Evolutionary conservation across 2,329 filamentous ascomycete species (phyloP).

Genomic region (Fusarium sublunatum): DNA sequence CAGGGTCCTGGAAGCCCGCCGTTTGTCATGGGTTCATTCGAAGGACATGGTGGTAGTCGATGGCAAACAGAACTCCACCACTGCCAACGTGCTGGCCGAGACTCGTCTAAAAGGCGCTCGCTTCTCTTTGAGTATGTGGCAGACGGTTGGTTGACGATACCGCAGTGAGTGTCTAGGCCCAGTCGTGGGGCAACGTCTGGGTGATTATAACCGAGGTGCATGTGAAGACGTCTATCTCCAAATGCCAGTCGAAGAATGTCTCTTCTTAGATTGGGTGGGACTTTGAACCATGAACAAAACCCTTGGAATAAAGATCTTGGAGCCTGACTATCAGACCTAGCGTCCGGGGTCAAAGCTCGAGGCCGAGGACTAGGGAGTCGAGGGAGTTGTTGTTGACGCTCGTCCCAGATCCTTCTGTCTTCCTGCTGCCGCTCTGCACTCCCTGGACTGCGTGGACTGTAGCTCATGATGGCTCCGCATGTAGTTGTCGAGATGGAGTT

Average conservation of each 20-base stretch:
- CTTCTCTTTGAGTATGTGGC: background rate
- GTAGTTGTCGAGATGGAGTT: background rate
- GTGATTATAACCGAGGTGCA: constrained; percentile 2
- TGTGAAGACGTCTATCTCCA: constrained; percentile 5
- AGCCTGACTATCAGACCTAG: background rate
- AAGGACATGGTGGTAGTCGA: constrained; percentile 5
- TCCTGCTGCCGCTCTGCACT: too few species aligned
- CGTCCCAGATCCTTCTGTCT: too few species aligned
- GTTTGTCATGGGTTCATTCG: constrained; percentile 7
- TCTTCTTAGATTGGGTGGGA: constrained; percentile 8
- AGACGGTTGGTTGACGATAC: constrained; percentile 2
- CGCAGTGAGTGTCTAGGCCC: background rate
- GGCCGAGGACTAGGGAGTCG: too few species aligned
- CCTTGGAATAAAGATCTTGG: too few species aligned
- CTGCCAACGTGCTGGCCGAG: constrained; percentile 2
- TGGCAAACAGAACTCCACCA: constrained; percentile 16
- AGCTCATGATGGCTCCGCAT: background rate
- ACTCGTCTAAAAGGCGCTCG: background rate
- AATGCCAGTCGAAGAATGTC: constrained; percentile 17
- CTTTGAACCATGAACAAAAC: background rate
- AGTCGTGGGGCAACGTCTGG: background rate
- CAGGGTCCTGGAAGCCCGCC: constrained; percentile 12
- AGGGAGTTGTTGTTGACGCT: too few species aligned
- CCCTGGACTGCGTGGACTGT: background rate
- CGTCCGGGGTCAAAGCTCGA: too few species aligned